Evolutionary conservation across 2,329 filamentous ascomycete species (phyloP).

Genomic region (Botrytis cinerea): DNA sequence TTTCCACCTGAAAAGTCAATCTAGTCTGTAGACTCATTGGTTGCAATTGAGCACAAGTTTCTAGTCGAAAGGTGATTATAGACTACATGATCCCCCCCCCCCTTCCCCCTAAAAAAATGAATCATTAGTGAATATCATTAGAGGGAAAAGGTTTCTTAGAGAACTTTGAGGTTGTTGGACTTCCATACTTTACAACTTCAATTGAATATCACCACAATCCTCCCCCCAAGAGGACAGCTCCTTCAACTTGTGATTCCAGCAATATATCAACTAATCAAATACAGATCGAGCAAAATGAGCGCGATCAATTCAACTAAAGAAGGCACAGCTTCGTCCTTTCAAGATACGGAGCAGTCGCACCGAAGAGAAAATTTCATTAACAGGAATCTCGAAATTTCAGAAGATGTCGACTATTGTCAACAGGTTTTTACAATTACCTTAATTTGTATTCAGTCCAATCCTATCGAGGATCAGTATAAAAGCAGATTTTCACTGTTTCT

Average conservation of each 20-base stretch:
- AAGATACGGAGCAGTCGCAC: fast-evolving
- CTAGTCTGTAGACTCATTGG: no score
- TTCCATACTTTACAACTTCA: neutral
- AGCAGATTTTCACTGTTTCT: fast-evolving
- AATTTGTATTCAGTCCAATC: neutral
- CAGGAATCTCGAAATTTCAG: fast-evolving
- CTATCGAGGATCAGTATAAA: fast-evolving
- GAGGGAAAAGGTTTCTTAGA: neutral
- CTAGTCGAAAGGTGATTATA: neutral
- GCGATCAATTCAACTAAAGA: neutral
- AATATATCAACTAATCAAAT: neutral
- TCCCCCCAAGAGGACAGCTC: no score
- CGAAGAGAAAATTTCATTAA: neutral
- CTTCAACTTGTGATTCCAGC: no score
- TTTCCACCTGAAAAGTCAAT: neutral
- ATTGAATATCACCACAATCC: neutral
- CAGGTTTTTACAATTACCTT: neutral
- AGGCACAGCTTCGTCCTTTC: neutral
- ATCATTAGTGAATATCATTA: neutral
- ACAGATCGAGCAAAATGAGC: no score
- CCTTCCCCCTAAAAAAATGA: no score
- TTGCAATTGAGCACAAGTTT: neutral
- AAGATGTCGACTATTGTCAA: neutral
- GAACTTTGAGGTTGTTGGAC: neutral
- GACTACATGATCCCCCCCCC: no score